Evolutionary conservation across 129 eudicot genomes (phyloP), one percentile per base, ranked within the genome.

Genomic region (Saussurea involucrata): DNA sequence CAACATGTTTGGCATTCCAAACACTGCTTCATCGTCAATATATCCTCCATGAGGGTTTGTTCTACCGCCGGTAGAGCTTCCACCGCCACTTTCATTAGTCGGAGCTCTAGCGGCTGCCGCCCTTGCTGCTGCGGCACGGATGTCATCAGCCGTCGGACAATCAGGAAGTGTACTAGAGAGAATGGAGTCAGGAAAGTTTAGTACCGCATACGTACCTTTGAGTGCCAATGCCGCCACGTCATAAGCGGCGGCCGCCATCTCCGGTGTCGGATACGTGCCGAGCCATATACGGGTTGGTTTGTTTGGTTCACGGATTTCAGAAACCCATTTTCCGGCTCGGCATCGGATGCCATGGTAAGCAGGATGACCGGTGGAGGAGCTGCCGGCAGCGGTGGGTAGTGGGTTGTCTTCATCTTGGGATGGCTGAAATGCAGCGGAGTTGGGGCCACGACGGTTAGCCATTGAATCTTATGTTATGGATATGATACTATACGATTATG

Each of bases 191-290:
- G 96, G 91, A 64, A 90, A 90, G 58, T 90, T 90, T 4, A 90
- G 77, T 22, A 68, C n/a, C 0, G 86, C 93, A 2, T 82, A 76
- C 2, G 73, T 69, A 8, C 96, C 96, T 82, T 84, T 86, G 2
- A 90, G 81, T 3, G 96, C 93, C 40, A 90, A 69, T 0, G 93
- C 86, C 3, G 96, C 96, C 63, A 86, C 96, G 33, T 90, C 96
- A 28, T 90, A 86, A 4, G 96, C 96, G 1, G 87, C 92, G 2
- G 91, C 93, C 0, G 96, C 96, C 87, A 88, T 86, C 74, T 88
- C 93, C 6, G 96, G 89, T 0, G 90, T 87, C 12, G 89, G 82
- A 67, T 74, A 90, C 0, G 96, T 90, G 0, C 90, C 90, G 0
- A 86, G 80, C 90, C 90, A 86, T 21, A 86, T 86, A 0, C 87